A percentile compares a stretch with the other conserved stretches of the same genome.
phyloP scores from a whole-genome alignment of 345 rosid species.

The Arabis alpina region DNA sequence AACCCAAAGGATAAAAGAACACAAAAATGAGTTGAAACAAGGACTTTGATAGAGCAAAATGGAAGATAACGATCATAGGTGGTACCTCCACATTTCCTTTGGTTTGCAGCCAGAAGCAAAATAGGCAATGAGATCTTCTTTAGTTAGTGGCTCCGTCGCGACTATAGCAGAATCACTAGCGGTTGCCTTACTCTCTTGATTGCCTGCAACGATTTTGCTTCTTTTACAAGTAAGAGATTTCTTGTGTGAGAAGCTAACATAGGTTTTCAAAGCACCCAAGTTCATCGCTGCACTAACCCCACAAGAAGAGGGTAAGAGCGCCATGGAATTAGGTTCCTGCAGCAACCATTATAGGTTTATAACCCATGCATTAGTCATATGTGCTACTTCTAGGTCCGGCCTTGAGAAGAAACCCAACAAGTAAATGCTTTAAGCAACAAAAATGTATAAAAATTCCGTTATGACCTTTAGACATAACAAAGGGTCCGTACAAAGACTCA shows the following conservation, averaged over 20 bases:
- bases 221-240: conserved; percentile 31
- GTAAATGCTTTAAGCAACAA: too few relatives aligned
- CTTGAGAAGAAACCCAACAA: too few relatives aligned
- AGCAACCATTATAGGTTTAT: conserved; percentile 3
- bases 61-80: background rate
- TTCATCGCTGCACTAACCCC: background rate
- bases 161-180: conserved; percentile 69
- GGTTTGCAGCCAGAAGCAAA: conserved; percentile 92
- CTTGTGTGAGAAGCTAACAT: conserved; percentile 44
- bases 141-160: conserved; percentile 65
- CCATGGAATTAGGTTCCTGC: conserved; percentile 47
- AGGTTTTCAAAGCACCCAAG: conserved; percentile 32
- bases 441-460: too few relatives aligned
- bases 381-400: too few relatives aligned
- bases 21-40: background rate
- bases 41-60: background rate
- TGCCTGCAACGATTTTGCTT: conserved; percentile 43
- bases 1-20: background rate
- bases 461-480: too few relatives aligned
- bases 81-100: conserved; percentile 82
- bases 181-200: conserved; percentile 48
- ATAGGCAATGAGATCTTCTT: conserved; percentile 74
- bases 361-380: too few relatives aligned
- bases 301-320: conserved; percentile 43
- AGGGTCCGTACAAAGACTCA: too few relatives aligned